A percentile compares a stretch with the other conserved stretches of the same genome.
Conservation (phyloP, 768 basidiomycete genomes). For the Pleurotus salmoneostramineus region DNA sequence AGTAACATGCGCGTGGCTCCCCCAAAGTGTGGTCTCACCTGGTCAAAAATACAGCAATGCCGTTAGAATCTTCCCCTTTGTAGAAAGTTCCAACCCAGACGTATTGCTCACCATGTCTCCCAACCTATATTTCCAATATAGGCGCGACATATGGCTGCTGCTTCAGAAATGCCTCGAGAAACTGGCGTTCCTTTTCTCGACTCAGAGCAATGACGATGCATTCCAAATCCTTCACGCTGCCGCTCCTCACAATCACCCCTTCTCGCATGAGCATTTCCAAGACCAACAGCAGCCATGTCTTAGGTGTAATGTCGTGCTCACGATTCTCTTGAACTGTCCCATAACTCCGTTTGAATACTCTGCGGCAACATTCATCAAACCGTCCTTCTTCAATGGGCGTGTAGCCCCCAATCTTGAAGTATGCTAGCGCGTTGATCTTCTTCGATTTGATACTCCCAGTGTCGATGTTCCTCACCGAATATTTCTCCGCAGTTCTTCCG, state of each 20-base stretch:
- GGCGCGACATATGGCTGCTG: slow-evolving; percentile 4
- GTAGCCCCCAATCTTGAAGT: slow-evolving; percentile 6
- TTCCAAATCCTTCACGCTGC: slow-evolving; percentile 2
- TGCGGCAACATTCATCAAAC: slow-evolving; percentile 1
- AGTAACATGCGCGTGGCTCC: background rate
- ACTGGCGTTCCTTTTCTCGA: slow-evolving; percentile 4
- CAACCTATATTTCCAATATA: slow-evolving; percentile 2
- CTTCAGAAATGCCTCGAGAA: slow-evolving; percentile 7
- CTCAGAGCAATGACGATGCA: background rate
- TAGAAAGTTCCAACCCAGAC: background rate
- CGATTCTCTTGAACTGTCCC: slow-evolving; percentile 5
- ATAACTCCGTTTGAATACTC: slow-evolving; percentile 2
- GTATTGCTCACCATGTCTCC: background rate
- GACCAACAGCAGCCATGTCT: slow-evolving; percentile 5
- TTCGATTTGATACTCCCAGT: background rate
- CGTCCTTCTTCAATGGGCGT: background rate
- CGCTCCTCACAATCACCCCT: slow-evolving; percentile 3
- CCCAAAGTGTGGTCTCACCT: background rate
- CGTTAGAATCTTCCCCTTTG: background rate
- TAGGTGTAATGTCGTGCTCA: slow-evolving; percentile 6
- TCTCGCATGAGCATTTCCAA: background rate
- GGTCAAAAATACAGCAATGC: background rate
- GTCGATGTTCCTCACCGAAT: slow-evolving; percentile 3
- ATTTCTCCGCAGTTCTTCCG: slow-evolving; percentile 8
- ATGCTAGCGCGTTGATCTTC: slow-evolving; percentile 1